Conservation (phyloP, 192 early-diverging fungal genomes). For the Coemansia sp. region DNA sequence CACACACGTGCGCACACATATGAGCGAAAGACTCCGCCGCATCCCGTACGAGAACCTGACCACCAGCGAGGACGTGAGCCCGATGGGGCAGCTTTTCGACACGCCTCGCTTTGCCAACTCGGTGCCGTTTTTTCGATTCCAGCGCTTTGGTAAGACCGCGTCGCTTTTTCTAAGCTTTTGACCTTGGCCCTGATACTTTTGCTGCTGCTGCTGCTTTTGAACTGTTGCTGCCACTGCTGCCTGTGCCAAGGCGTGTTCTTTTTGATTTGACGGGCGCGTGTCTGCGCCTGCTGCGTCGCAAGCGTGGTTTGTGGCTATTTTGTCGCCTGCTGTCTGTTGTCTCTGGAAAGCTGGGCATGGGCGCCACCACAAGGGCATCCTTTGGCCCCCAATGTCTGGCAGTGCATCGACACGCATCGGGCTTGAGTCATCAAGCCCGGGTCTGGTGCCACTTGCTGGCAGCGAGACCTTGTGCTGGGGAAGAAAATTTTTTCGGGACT, state of each 20-base stretch:
- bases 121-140: constrained; percentile 51
- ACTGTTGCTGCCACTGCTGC: not conserved
- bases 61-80: constrained; percentile 42
- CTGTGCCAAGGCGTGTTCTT: not conserved
- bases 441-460: not conserved
- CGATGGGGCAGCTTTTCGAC: constrained; percentile 50
- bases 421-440: not conserved
- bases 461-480: not conserved
- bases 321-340: not conserved
- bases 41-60: constrained; percentile 49
- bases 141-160: constrained; percentile 45
- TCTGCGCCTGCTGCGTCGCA: not conserved
- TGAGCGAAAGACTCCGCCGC: constrained; percentile 52
- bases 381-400: not conserved
- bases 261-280: not conserved
- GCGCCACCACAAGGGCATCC: not conserved
- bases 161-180: not conserved
- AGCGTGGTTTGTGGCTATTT: not conserved
- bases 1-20: constrained; percentile 3
- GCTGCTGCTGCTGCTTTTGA: not conserved
- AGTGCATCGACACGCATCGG: not conserved
- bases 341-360: not conserved
- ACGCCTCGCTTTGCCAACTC: constrained; percentile 56
- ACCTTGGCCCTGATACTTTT: too few species aligned
- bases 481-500: not conserved